Conservation (phyloP, 306 rosid genomes). For the Sphenostylis stenocarpa region DNA sequence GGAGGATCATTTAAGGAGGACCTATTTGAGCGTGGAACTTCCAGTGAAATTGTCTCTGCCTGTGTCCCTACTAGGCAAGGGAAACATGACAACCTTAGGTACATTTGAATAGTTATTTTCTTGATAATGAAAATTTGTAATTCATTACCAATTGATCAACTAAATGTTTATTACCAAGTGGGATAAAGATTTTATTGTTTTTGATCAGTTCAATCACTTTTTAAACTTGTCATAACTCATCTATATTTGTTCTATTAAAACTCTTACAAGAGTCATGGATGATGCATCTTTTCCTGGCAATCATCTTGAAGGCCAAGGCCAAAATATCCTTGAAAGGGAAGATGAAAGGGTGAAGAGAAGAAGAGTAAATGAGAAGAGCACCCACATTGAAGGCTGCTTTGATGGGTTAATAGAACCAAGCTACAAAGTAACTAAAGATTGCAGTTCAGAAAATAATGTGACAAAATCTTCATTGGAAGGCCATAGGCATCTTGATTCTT, state of each 20-base stretch:
- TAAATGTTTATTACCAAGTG: background rate
- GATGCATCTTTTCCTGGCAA: slow-evolving; percentile 36
- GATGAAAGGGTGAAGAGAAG: slow-evolving; percentile 30
- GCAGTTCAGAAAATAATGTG: slow-evolving; percentile 28
- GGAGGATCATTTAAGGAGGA: slow-evolving; percentile 36
- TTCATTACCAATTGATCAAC: slow-evolving; percentile 11
- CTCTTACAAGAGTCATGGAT: slow-evolving; percentile 30
- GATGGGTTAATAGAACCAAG: slow-evolving; percentile 35
- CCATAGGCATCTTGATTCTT: slow-evolving; percentile 23
- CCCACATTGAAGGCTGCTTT: slow-evolving; percentile 15
- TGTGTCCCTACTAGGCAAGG: slow-evolving; percentile 31
- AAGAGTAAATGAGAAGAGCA: slow-evolving; percentile 31
- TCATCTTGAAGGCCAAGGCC: slow-evolving; percentile 48
- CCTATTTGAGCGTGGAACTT: slow-evolving; percentile 39
- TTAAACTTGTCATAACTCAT: slow-evolving; percentile 27
- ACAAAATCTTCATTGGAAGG: slow-evolving; percentile 30
- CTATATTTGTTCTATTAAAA: slow-evolving; percentile 24
- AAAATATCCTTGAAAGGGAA: slow-evolving; percentile 46
- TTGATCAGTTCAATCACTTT: slow-evolving; percentile 23
- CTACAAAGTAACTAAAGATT: slow-evolving; percentile 27
- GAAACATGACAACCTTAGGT: slow-evolving; percentile 46
- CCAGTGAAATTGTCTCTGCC: slow-evolving; percentile 34
- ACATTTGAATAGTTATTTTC: slow-evolving; percentile 29
- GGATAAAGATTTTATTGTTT: background rate
- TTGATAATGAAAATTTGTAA: background rate